Evolutionary conservation across 2,329 filamentous ascomycete genomes (phyloP), one percentile per base, ranked within the genome.

Genomic region (Xylariaceae sp.): DNA sequence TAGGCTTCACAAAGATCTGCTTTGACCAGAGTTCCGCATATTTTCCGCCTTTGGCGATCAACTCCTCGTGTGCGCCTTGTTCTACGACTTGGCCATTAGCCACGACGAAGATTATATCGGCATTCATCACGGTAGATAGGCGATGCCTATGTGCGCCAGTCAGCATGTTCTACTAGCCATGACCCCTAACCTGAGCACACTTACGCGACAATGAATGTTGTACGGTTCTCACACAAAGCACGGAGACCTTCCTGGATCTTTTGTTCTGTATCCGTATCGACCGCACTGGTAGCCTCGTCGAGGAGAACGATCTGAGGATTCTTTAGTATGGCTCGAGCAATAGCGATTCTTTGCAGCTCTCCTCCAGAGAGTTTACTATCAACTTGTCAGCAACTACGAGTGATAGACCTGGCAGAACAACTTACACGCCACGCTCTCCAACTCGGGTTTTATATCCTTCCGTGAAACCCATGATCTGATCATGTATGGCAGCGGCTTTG

Each of bases 221-320:
- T 88, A 23, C 85, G 82, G 1, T 80, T 82, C 60, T 81, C 75
- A 62, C 83, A 86, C 6, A 88, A 76, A 53, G 76, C 77, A 59
- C 75, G 76, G 56, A 88, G 79, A 0, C 85, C 86, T 37, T 81
- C 76, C 66, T 88, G 86, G 51, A 88, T 88, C 64, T 84, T 82
- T 57, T 84, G 82, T 71, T 88, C 86, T 1, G 85, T 88, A 39
- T 86, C 83, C 0, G 86, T 87, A 62, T 90, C 86, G 59, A 93
- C 86, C 5, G 89, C 86, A 44, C 88, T 90, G 3, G 90, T 92
- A 1, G 89, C 87, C 72, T 92, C 89, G 64, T 93, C 89, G 0
- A 93, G 80, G 45, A 93, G 80, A 8, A 93, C 84, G 61, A 92
- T 86, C 58, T 89, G 85, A 0, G 89, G 88, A 60, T 83, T 81